phyloP scores from a whole-genome alignment of 2,329 filamentous ascomycete species.

The Pseudocercospora musae region DNA sequence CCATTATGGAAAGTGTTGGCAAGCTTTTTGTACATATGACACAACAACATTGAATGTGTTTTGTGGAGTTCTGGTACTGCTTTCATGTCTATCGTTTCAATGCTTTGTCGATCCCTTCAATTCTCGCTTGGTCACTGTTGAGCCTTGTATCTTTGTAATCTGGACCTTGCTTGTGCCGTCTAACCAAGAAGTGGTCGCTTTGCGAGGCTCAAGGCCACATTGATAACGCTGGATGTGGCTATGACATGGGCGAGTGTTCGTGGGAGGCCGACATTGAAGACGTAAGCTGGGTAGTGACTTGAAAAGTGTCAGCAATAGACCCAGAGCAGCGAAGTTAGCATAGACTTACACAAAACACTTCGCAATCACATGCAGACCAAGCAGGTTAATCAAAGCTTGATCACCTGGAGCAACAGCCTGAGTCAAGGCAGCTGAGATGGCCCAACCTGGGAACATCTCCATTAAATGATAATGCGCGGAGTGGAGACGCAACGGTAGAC shows the following conservation, averaged over 20 bases:
- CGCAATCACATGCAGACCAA: slow-evolving; percentile 32
- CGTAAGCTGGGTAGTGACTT: slow-evolving; percentile 28
- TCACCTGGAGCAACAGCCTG: slow-evolving; percentile 31
- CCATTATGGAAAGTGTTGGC: background rate
- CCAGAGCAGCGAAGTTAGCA: background rate
- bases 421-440: slow-evolving; percentile 28
- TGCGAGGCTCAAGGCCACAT: slow-evolving; percentile 28
- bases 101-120: background rate
- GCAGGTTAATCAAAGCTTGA: slow-evolving; percentile 29
- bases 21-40: background rate
- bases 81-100: background rate
- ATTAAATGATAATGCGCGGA: slow-evolving; percentile 29
- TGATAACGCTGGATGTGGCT: slow-evolving; percentile 30
- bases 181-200: slow-evolving; percentile 24
- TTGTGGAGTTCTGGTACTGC: background rate
- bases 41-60: background rate
- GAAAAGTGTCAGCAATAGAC: background rate
- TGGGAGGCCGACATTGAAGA: slow-evolving; percentile 25
- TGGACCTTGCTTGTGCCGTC: background rate
- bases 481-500: slow-evolving; percentile 29
- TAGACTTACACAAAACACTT: slow-evolving; percentile 30
- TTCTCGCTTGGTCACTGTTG: background rate
- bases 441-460: slow-evolving; percentile 32
- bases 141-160: background rate
- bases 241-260: slow-evolving; percentile 27